These are phyloP conservation scores for Populus deltoides DNA, from an alignment of 345 rosid genomes.

Conservation along the genomic window DNA sequence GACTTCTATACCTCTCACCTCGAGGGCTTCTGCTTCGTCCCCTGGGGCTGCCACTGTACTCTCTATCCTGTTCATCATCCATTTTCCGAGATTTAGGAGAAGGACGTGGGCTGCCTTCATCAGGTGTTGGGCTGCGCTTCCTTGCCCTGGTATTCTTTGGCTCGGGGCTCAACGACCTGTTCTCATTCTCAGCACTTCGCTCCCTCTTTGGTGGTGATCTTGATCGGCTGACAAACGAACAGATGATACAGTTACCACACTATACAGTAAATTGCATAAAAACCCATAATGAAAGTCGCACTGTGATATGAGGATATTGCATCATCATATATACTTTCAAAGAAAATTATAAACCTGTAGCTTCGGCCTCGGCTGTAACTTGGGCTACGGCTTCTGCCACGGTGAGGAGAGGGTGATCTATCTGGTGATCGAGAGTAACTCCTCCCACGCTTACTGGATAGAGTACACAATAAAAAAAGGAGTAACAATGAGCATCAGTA, in stretches of 20 bases:
- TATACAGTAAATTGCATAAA: not conserved
- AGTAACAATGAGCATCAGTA: not conserved
- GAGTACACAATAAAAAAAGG: not conserved
- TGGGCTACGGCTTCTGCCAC: conserved; percentile 79
- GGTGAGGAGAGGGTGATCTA: conserved; percentile 53
- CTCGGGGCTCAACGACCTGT: conserved; percentile 30
- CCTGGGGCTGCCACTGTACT: conserved; percentile 27
- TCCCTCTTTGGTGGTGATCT: conserved; percentile 68
- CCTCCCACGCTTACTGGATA: conserved; percentile 40
- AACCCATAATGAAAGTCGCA: not conserved
- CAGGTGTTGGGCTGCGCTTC: conserved; percentile 55
- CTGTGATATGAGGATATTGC: not conserved
- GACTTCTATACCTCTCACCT: conserved; percentile 43
- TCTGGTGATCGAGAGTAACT: conserved; percentile 73
- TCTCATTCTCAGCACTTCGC: conserved; percentile 40
- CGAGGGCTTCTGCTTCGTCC: conserved; percentile 51
- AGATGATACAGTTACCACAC: not conserved
- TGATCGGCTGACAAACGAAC: conserved; percentile 50
- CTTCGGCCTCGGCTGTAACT: conserved; percentile 88
- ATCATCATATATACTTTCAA: not conserved
- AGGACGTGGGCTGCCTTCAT: conserved; percentile 32
- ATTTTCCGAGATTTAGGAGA: conserved; percentile 24
- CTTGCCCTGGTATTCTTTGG: conserved; percentile 46
- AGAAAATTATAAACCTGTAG: conserved; percentile 46
- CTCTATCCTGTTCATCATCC: conserved; percentile 26